Conservation (phyloP, 108 stramenopile genomes). For the Fragilaria crotonensis region DNA sequence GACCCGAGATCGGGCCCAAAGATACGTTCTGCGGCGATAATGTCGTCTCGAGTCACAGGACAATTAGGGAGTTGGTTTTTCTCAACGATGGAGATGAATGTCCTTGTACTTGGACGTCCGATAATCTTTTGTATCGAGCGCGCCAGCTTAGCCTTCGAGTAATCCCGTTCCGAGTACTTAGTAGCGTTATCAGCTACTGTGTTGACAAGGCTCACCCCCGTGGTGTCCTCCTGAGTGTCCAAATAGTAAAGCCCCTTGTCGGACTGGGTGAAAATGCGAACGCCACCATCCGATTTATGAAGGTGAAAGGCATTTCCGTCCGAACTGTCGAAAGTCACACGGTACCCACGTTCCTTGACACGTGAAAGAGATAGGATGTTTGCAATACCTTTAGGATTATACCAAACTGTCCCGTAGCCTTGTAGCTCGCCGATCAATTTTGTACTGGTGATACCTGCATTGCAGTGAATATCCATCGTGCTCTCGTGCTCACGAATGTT, state of each 20-base stretch:
- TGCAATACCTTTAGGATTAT: constrained; percentile 25
- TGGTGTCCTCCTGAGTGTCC: not conserved
- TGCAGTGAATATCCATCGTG: constrained; percentile 11
- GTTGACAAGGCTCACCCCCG: not conserved
- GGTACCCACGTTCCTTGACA: constrained; percentile 5
- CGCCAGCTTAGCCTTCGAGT: not conserved
- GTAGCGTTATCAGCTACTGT: constrained; percentile 4
- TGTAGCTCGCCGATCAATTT: constrained; percentile 11
- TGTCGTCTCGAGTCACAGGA: too few species aligned
- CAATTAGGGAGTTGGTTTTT: too few species aligned
- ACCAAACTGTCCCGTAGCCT: constrained; percentile 36
- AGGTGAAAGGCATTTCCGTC: constrained; percentile 6
- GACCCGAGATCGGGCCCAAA: too few species aligned
- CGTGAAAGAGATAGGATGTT: constrained; percentile 31
- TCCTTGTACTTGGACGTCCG: constrained; percentile 2
- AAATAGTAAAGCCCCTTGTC: not conserved
- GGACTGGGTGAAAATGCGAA: not conserved
- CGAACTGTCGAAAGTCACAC: constrained; percentile 22
- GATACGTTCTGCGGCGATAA: too few species aligned
- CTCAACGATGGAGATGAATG: constrained; percentile 7
- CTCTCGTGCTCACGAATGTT: constrained; percentile 1
- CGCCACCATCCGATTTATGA: not conserved
- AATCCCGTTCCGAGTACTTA: not conserved
- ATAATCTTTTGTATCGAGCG: constrained; percentile 1
- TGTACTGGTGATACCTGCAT: constrained; percentile 12